Conservation (phyloP, 768 basidiomycete genomes). For the Boletus reticuloceps region DNA sequence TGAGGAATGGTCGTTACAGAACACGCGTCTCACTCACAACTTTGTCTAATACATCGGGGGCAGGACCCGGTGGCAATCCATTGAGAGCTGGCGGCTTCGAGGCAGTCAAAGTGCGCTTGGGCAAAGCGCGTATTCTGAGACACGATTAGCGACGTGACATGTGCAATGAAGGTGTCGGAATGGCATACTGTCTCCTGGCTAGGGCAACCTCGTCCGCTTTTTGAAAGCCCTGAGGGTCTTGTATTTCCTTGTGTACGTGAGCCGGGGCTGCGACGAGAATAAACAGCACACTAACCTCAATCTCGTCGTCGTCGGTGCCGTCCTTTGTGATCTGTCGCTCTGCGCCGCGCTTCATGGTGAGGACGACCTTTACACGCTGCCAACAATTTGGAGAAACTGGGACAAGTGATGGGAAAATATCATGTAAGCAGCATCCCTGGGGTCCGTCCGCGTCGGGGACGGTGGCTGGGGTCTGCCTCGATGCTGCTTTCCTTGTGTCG, state of each 20-base stretch:
- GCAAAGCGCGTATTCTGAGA: conserved; percentile 62
- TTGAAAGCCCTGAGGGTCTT: conserved; percentile 44
- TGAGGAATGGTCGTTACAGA: conserved; percentile 16
- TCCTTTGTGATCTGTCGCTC: conserved; percentile 70
- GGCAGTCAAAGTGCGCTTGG: conserved; percentile 42
- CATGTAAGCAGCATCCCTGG: conserved; percentile 19
- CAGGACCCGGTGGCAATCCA: conserved; percentile 24
- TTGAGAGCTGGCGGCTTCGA: conserved; percentile 23
- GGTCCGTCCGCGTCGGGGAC: conserved; percentile 4
- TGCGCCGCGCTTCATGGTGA: conserved; percentile 70
- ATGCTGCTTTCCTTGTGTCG: background rate
- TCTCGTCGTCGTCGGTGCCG: conserved; percentile 37
- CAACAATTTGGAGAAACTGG: background rate
- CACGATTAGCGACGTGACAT: conserved; percentile 8
- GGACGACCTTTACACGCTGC: background rate
- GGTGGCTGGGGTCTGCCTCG: conserved; percentile 6
- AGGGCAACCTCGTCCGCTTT: conserved; percentile 60
- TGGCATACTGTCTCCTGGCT: conserved; percentile 54
- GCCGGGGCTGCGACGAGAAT: background rate
- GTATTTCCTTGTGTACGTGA: conserved; percentile 38
- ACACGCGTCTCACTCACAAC: conserved; percentile 23
- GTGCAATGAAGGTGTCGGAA: background rate
- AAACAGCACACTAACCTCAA: conserved; percentile 23
- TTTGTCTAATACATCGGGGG: conserved; percentile 20
- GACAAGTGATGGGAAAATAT: conserved; percentile 15